phyloP scores from a whole-genome alignment of 2,329 filamentous ascomycete genomes.

The Hymenoscyphus linearis region DNA sequence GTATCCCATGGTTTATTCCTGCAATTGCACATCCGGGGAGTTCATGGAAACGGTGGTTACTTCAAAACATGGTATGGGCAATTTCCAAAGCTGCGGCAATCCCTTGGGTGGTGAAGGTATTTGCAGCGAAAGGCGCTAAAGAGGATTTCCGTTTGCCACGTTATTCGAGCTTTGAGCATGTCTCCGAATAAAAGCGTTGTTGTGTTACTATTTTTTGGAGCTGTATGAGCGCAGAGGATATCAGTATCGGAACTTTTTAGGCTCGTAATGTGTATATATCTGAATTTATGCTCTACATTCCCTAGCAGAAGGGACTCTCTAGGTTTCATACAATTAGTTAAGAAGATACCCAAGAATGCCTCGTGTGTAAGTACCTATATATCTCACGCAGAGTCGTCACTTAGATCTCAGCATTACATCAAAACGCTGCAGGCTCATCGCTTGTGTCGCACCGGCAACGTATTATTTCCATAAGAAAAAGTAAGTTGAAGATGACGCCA shows the following conservation, averaged over 20 bases:
- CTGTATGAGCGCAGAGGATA: neutral
- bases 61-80: neutral
- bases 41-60: neutral
- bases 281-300: no score
- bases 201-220: neutral
- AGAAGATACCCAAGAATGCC: no score
- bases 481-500: no score
- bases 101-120: neutral
- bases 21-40: neutral
- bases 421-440: no score
- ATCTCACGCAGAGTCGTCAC: no score
- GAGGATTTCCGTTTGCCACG: neutral
- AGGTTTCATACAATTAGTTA: no score
- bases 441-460: no score
- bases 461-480: no score
- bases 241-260: neutral
- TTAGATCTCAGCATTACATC: no score
- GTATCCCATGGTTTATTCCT: neutral
- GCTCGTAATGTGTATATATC: no score
- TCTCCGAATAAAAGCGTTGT: neutral
- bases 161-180: neutral
- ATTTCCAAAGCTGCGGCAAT: neutral
- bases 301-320: no score
- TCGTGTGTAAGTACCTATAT: no score
- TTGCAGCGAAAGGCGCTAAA: neutral